Conservation (phyloP, 345 rosid genomes). For the Salix arbutifolia region DNA sequence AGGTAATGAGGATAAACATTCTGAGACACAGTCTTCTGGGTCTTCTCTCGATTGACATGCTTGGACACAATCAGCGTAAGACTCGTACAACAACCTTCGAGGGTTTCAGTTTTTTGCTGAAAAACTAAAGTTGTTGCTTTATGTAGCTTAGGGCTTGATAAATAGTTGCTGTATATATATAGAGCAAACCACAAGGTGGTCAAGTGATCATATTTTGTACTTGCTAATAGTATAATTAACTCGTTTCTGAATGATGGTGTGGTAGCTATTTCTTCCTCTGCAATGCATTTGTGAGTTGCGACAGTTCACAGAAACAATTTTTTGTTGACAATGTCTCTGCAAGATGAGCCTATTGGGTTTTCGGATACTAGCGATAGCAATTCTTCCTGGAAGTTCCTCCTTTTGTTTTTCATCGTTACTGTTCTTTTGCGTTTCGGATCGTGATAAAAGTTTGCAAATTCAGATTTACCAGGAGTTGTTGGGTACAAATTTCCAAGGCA, state of each 20-base stretch:
- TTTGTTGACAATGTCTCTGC: constrained; percentile 70
- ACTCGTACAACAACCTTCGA: not conserved
- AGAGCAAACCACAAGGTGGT: constrained; percentile 5
- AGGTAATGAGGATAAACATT: too few species aligned
- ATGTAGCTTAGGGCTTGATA: not conserved
- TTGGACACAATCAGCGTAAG: too few species aligned
- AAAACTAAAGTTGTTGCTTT: constrained; percentile 2
- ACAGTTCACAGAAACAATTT: constrained; percentile 50
- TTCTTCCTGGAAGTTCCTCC: constrained; percentile 64
- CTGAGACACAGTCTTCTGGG: too few species aligned
- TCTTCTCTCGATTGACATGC: too few species aligned
- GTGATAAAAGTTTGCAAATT: constrained; percentile 29
- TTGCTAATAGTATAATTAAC: not conserved
- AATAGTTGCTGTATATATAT: not conserved
- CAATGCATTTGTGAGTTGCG: constrained; percentile 59
- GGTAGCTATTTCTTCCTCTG: constrained; percentile 43
- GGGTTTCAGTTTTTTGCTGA: not conserved
- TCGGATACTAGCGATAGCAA: constrained; percentile 38
- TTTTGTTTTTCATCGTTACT: constrained; percentile 57
- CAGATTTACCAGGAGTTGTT: constrained; percentile 24
- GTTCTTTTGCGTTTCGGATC: constrained; percentile 48
- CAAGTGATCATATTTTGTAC: not conserved
- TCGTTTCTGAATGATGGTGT: constrained; percentile 21
- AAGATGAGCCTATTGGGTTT: constrained; percentile 50
- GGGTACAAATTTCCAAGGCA: constrained; percentile 31